These are phyloP conservation scores for Friedmanniomyces simplex DNA, from an alignment of 495 filamentous ascomycete species.

Conservation along the genomic window DNA sequence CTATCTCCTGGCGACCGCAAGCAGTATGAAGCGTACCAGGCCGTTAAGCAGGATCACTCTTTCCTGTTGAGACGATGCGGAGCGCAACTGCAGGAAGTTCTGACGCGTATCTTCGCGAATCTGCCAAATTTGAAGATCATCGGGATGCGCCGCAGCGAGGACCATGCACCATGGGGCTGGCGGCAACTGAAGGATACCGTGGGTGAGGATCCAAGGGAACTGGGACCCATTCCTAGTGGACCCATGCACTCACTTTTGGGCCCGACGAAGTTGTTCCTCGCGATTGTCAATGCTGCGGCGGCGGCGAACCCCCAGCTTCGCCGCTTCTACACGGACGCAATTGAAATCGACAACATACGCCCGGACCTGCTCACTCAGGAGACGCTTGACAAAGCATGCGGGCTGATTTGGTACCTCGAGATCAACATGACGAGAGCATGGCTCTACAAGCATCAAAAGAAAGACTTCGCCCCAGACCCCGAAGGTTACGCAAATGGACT, in stretches of 20 bases:
- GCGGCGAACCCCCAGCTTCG: neutral
- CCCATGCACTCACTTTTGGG: conserved; percentile 1
- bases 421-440: conserved; percentile 10
- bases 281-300: conserved; percentile 8
- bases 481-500: conserved; percentile 4
- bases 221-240: conserved; percentile 6
- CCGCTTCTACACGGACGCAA: conserved; percentile 19
- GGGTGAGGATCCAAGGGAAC: conserved; percentile 14
- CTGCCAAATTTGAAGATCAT: conserved; percentile 16
- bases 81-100: neutral
- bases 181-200: neutral
- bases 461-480: neutral
- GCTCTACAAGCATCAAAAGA: neutral
- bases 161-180: conserved; percentile 21
- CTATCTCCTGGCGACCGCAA: neutral
- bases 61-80: neutral
- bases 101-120: neutral
- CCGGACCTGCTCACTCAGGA: neutral
- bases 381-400: neutral
- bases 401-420: conserved; percentile 13
- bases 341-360: conserved; percentile 15
- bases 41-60: conserved; percentile 6
- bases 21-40: conserved; percentile 3
- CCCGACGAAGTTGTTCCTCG: conserved; percentile 10
- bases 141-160: conserved; percentile 18